These are phyloP conservation scores for Blastomyces parvus DNA, from an alignment of 2,329 filamentous ascomycete species.

Conservation along the genomic window DNA sequence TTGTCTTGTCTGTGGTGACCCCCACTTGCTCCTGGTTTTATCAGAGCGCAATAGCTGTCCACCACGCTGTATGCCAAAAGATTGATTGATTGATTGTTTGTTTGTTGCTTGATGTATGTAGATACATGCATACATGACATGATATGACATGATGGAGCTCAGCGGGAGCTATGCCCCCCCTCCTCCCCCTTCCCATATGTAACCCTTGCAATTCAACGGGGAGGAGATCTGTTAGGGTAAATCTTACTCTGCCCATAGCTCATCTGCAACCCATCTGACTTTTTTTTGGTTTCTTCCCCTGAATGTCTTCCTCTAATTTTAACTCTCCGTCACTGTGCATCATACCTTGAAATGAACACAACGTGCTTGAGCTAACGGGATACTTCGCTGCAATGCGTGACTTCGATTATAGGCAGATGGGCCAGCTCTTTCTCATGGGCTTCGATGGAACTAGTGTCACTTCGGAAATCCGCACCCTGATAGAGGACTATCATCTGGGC, in stretches of 20 bases:
- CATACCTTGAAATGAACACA: constrained; percentile 7
- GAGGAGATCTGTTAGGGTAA: not conserved
- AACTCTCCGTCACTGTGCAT: not conserved
- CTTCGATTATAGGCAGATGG: constrained; percentile 45
- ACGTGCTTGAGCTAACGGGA: constrained; percentile 24
- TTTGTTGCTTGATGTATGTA: not conserved
- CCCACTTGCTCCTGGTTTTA: not conserved
- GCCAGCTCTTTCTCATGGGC: constrained; percentile 57
- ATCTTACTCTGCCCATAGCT: not conserved
- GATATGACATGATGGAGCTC: not conserved
- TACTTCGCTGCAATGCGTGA: constrained; percentile 67
- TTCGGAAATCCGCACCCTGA: constrained; percentile 53
- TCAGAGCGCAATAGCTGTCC: not conserved
- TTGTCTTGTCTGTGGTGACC: not conserved
- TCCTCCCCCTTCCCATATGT: not conserved
- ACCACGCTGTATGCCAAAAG: not conserved
- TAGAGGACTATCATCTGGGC: constrained; percentile 66
- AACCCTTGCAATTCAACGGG: constrained; percentile 1
- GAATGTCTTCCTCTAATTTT: not conserved
- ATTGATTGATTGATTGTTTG: not conserved
- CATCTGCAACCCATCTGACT: not conserved
- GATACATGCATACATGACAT: not conserved
- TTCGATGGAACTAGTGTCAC: constrained; percentile 57
- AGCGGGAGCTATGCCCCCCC: not conserved
- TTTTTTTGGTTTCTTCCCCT: constrained; percentile 1